A percentile compares a stretch with the other conserved stretches of the same genome.
Conservation (phyloP, 202 grass and related monocot genomes). For the Carex arenaria region DNA sequence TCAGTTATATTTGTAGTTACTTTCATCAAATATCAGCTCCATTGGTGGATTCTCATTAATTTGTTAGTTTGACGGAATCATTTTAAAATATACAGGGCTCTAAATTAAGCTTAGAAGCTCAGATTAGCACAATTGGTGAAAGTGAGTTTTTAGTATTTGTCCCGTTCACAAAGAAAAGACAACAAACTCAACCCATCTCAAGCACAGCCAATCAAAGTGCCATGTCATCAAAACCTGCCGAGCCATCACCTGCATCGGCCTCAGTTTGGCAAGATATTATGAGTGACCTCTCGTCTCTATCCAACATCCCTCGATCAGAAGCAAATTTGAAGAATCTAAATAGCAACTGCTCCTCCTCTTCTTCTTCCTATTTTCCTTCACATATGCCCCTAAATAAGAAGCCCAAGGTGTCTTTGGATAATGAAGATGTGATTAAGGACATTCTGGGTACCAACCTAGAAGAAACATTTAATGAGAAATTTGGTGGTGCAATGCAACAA, state of each 20-base stretch:
- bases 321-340: slow-evolving; percentile 18
- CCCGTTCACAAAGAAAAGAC: slow-evolving; percentile 46
- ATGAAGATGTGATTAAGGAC: slow-evolving; percentile 28
- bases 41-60: not conserved
- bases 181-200: not conserved
- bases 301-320: slow-evolving; percentile 29
- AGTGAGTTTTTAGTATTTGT: slow-evolving; percentile 58
- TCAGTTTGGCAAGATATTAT: slow-evolving; percentile 72
- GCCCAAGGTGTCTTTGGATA: slow-evolving; percentile 30
- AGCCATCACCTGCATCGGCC: slow-evolving; percentile 35
- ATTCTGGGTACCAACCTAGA: slow-evolving; percentile 22
- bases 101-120: slow-evolving; percentile 51
- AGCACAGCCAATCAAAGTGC: slow-evolving; percentile 19
- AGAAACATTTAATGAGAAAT: slow-evolving; percentile 24
- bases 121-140: slow-evolving; percentile 26
- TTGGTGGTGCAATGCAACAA: slow-evolving; percentile 28
- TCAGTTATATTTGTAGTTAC: not conserved
- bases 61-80: not conserved
- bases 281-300: slow-evolving; percentile 62
- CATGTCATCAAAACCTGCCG: slow-evolving; percentile 13
- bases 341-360: not conserved
- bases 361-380: not conserved
- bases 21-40: not conserved
- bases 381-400: slow-evolving; percentile 32
- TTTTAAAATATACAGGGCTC: slow-evolving; percentile 42